These are phyloP conservation scores for Penicillium bovifimosum DNA, from an alignment of 495 filamentous ascomycete genomes.

Conservation along the genomic window DNA sequence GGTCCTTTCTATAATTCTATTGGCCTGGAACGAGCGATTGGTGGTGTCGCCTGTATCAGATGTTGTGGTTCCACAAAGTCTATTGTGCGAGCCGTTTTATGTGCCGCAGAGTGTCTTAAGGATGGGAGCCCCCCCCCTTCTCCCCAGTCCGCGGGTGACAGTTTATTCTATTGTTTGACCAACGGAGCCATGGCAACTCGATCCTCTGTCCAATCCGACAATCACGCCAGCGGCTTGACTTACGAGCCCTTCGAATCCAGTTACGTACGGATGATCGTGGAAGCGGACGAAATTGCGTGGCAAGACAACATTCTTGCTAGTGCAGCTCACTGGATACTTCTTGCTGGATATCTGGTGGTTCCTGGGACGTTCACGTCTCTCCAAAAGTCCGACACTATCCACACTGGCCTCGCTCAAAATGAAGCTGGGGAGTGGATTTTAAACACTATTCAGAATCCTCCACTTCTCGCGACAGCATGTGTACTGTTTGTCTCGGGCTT, in stretches of 20 bases:
- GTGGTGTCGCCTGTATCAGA: no score
- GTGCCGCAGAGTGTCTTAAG: background rate
- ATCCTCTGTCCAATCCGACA: background rate
- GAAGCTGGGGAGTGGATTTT: constrained; percentile 13
- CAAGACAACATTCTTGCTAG: constrained; percentile 11
- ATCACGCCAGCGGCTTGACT: background rate
- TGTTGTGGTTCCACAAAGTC: no score
- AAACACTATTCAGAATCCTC: constrained; percentile 19
- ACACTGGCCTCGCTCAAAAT: constrained; percentile 4
- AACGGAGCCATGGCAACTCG: background rate
- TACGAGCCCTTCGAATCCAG: background rate
- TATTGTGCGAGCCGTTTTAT: background rate
- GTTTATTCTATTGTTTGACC: background rate
- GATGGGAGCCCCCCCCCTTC: background rate
- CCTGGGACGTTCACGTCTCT: constrained; percentile 33
- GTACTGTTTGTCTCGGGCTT: constrained; percentile 13
- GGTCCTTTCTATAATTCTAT: no score
- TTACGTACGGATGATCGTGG: background rate
- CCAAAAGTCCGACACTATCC: constrained; percentile 17
- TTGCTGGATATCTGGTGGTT: constrained; percentile 33
- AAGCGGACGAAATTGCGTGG: background rate
- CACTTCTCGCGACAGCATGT: constrained; percentile 19
- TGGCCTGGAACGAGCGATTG: no score
- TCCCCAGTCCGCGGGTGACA: no score
- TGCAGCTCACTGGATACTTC: constrained; percentile 28